These are phyloP conservation scores for Marasmius sp. DNA, from an alignment of 1,284 basidiomycete genomes.

Conservation along the genomic window DNA sequence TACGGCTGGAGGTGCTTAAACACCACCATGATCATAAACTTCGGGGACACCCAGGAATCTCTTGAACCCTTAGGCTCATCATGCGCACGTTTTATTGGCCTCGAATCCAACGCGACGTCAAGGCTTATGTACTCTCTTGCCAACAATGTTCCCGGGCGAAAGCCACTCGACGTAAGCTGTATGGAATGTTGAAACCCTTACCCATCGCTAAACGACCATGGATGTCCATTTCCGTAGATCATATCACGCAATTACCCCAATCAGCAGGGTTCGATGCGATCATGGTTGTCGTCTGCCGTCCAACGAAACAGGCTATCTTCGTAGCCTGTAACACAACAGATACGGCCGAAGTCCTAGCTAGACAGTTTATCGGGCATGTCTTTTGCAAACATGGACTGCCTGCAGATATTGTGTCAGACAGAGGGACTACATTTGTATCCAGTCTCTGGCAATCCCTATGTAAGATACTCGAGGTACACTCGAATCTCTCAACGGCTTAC, in stretches of 20 bases:
- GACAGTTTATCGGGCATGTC: slow-evolving; percentile 3
- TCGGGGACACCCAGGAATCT: slow-evolving; percentile 30
- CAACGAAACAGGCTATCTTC: slow-evolving; percentile 20
- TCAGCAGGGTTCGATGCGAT: slow-evolving; percentile 27
- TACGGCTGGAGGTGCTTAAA: slow-evolving; percentile 3
- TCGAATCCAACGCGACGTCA: neutral
- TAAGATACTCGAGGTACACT: neutral
- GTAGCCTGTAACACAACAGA: slow-evolving; percentile 14
- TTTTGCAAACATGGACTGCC: slow-evolving; percentile 3
- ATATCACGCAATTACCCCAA: slow-evolving; percentile 26
- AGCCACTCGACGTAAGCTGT: neutral
- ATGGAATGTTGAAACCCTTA: neutral
- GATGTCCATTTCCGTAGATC: slow-evolving; percentile 6
- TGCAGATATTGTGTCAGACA: too few species aligned
- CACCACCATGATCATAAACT: slow-evolving; percentile 5
- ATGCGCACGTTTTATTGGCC: slow-evolving; percentile 23
- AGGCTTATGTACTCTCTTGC: neutral
- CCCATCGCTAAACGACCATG: neutral
- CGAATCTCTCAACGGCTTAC: slow-evolving; percentile 4
- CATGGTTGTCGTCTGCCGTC: slow-evolving; percentile 23
- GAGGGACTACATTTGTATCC: slow-evolving; percentile 7
- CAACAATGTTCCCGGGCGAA: neutral
- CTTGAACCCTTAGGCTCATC: slow-evolving; percentile 25
- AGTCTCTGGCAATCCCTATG: slow-evolving; percentile 3
- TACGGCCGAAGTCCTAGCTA: neutral